Evolutionary conservation across 2,329 filamentous ascomycete species (phyloP).

Genomic region (Aspergillus ibericus): DNA sequence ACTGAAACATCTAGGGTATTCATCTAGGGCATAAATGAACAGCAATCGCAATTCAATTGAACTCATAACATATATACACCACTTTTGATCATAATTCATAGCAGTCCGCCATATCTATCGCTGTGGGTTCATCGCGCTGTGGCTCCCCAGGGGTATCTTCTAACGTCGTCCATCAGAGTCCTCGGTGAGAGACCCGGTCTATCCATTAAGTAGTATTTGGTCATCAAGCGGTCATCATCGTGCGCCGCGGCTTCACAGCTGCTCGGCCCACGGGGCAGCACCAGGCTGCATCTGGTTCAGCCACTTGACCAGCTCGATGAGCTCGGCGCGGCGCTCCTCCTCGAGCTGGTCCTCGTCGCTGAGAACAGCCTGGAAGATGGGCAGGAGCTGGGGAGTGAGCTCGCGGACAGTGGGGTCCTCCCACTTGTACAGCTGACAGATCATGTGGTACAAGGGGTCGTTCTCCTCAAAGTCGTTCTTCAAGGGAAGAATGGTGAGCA

Average conservation of each 20-base stretch:
- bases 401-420: constrained; percentile 47
- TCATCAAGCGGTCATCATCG: constrained; percentile 20
- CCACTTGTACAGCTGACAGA: constrained; percentile 72
- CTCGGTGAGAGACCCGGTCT: constrained; percentile 27
- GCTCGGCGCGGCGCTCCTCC: constrained; percentile 48
- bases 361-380: constrained; percentile 50
- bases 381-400: constrained; percentile 48
- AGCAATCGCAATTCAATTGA: not conserved
- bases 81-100: constrained; percentile 5
- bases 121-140: constrained; percentile 1
- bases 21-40: too few relatives aligned
- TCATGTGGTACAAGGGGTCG: constrained; percentile 85
- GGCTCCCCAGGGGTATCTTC: constrained; percentile 30
- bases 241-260: constrained; percentile 27
- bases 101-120: not conserved
- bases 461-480: constrained; percentile 97
- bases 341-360: constrained; percentile 48
- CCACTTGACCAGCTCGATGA: constrained; percentile 51
- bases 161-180: constrained; percentile 25
- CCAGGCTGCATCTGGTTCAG: constrained; percentile 48
- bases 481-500: constrained; percentile 78
- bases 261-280: constrained; percentile 40
- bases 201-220: constrained; percentile 29
- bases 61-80: constrained; percentile 1
- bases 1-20: too few relatives aligned